Evolutionary conservation across 345 rosid species (phyloP).

Genomic region (Eucalyptus polyanthemos): DNA sequence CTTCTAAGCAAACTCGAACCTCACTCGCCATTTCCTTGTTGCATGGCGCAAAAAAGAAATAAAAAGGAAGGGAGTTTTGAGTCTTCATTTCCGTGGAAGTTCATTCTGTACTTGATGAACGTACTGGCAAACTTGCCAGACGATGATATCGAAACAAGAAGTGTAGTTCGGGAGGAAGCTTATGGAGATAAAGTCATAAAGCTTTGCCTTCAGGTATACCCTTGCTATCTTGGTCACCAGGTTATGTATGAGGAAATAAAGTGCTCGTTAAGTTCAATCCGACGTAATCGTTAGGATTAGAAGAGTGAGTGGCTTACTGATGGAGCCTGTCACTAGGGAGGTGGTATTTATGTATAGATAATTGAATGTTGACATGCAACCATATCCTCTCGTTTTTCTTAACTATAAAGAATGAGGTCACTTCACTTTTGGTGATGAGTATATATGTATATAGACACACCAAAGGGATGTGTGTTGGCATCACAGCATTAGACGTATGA

Average conservation of each 20-base stretch:
- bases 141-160: neutral
- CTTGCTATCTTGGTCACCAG: neutral
- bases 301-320: neutral
- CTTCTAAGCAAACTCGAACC: neutral
- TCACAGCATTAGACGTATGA: neutral
- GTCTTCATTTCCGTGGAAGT: neutral
- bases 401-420: neutral
- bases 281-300: neutral
- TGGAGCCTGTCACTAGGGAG: neutral
- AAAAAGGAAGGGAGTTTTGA: neutral
- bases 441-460: neutral
- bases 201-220: neutral
- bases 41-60: neutral
- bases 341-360: neutral
- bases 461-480: neutral
- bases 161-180: neutral
- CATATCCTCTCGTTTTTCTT: neutral
- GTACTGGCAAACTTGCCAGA: neutral
- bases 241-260: neutral
- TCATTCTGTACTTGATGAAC: neutral
- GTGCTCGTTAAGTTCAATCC: neutral
- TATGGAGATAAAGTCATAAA: neutral
- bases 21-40: neutral
- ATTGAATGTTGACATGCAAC: neutral
- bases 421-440: neutral